Evolutionary conservation across 192 early-diverging fungal genomes (phyloP).

Genomic region (Umbelopsis sp.): DNA sequence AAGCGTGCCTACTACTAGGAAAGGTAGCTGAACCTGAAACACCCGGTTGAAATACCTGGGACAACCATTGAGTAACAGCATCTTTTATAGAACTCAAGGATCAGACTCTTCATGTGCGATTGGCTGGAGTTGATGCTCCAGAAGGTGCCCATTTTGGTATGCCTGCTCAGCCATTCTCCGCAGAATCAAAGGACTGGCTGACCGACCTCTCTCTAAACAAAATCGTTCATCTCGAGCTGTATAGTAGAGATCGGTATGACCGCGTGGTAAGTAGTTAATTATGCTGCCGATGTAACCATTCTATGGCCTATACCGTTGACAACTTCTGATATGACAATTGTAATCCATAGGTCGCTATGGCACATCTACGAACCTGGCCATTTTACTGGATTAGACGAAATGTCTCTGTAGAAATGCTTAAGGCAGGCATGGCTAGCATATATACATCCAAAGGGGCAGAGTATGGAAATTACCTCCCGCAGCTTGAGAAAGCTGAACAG

Average conservation of each 20-base stretch:
- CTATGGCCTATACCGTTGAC: neutral
- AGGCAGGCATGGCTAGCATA: conserved; percentile 56
- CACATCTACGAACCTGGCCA: conserved; percentile 42
- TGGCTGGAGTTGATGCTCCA: conserved; percentile 73
- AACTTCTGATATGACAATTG: neutral
- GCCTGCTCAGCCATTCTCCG: conserved; percentile 58
- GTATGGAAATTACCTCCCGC: conserved; percentile 48
- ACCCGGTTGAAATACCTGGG: neutral
- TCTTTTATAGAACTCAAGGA: conserved; percentile 47
- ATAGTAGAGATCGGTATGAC: conserved; percentile 59
- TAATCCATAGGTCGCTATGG: conserved; percentile 53
- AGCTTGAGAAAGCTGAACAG: conserved; percentile 47
- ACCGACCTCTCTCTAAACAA: conserved; percentile 42
- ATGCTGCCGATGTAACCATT: too few species aligned
- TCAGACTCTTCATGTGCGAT: conserved; percentile 61
- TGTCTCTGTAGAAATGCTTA: conserved; percentile 62
- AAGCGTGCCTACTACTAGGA: conserved; percentile 36
- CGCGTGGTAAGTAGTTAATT: conserved; percentile 49
- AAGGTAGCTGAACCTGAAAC: conserved; percentile 36
- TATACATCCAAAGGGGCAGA: conserved; percentile 60
- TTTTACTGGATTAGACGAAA: conserved; percentile 49
- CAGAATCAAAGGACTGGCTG: conserved; percentile 59
- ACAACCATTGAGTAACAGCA: neutral
- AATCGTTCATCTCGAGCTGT: conserved; percentile 48
- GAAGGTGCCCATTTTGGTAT: conserved; percentile 71